A percentile compares a stretch with the other conserved stretches of the same genome.
Evolutionary conservation across 805 yeast genomes (phyloP).

Genomic region (Pichia kluyveri): DNA sequence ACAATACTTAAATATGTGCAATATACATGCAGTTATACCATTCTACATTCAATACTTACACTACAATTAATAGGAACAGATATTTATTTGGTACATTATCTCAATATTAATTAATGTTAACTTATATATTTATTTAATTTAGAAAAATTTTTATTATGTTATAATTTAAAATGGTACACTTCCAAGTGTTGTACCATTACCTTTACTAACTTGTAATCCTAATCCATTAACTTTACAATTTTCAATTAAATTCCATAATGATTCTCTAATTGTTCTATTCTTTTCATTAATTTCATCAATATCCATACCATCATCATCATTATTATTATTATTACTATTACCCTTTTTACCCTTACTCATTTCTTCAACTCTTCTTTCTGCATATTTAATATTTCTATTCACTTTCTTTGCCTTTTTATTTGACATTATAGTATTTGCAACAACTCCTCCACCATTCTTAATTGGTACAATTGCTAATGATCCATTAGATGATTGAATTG

Average conservation of each 20-base stretch:
- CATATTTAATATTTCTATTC: slow-evolving; percentile 69
- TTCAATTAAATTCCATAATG: slow-evolving; percentile 65
- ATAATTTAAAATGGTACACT: background rate
- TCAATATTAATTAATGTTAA: no score
- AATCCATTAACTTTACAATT: slow-evolving; percentile 39
- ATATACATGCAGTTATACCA: no score
- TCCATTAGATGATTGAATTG: slow-evolving; percentile 7
- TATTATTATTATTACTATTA: slow-evolving; percentile 31
- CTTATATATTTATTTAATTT: no score
- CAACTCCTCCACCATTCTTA: slow-evolving; percentile 23
- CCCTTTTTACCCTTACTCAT: slow-evolving; percentile 14
- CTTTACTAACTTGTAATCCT: slow-evolving; percentile 26
- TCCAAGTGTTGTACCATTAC: slow-evolving; percentile 66
- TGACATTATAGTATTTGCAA: slow-evolving; percentile 56
- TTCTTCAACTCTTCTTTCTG: slow-evolving; percentile 37
- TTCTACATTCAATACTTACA: no score
- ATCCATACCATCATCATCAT: slow-evolving; percentile 35
- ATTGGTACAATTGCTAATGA: slow-evolving; percentile 35
- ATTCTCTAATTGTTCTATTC: slow-evolving; percentile 44
- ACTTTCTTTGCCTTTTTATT: slow-evolving; percentile 73
- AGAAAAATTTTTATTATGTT: no score
- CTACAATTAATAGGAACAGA: no score
- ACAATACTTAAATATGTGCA: no score
- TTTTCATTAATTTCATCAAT: slow-evolving; percentile 12
- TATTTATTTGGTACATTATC: no score